Percentiles rank a stretch among this genome's conserved stretches.
These are phyloP conservation scores for Bruguiera parviflora DNA, from an alignment of 345 rosid genomes.

Conservation along the genomic window DNA sequence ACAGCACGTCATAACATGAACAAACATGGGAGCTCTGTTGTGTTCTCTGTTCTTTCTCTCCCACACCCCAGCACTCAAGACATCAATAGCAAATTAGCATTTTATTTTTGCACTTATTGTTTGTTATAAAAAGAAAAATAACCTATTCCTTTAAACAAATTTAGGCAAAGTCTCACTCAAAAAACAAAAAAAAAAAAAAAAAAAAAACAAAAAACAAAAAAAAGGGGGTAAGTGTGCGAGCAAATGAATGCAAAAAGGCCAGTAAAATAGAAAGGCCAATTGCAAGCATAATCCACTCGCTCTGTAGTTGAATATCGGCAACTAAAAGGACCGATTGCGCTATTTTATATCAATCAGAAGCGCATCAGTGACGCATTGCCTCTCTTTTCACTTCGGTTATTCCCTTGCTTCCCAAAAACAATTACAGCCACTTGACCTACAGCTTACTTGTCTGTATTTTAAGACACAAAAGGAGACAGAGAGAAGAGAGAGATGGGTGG, in stretches of 20 bases:
- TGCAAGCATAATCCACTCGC: conserved; percentile 35
- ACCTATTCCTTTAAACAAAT: background rate
- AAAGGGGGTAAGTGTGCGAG: conserved; percentile 23
- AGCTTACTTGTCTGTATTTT: no score
- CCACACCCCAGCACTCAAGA: no score
- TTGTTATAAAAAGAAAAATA: no score
- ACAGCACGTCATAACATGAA: no score
- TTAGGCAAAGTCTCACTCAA: background rate
- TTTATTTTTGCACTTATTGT: no score
- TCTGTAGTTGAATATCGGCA: conserved; percentile 26
- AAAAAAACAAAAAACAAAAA: background rate
- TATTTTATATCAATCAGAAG: conserved; percentile 10
- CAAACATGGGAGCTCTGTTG: no score
- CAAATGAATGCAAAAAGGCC: conserved; percentile 33
- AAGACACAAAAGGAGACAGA: background rate
- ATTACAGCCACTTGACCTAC: no score
- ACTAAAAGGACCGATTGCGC: conserved; percentile 50
- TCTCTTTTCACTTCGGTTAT: background rate
- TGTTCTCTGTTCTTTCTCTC: no score
- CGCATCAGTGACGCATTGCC: conserved; percentile 49
- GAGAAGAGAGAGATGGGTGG: background rate
- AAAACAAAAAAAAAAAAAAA: background rate
- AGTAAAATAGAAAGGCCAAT: background rate
- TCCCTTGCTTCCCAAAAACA: no score
- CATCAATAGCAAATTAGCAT: no score